These are phyloP conservation scores for Leccinum uliginosum DNA, from an alignment of 768 basidiomycete species.

Conservation along the genomic window DNA sequence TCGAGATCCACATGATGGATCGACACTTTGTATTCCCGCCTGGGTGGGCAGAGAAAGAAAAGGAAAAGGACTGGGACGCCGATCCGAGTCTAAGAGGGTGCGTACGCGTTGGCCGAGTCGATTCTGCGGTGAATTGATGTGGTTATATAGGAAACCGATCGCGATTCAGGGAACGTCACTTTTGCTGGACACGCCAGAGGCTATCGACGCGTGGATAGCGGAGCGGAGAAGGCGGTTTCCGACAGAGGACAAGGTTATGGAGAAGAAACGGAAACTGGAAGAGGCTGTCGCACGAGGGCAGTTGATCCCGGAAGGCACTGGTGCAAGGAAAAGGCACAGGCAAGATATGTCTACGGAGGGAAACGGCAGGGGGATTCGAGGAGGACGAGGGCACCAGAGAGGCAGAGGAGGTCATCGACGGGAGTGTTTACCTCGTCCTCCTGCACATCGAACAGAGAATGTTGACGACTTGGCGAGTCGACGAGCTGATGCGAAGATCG, in stretches of 20 bases:
- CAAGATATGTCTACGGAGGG: constrained; percentile 22
- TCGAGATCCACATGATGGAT: constrained; percentile 86
- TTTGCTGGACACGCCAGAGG: constrained; percentile 74
- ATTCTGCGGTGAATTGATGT: constrained; percentile 5
- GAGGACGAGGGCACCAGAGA: constrained; percentile 16
- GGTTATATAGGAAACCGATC: constrained; percentile 52
- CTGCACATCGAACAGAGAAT: not conserved
- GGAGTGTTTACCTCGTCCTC: constrained; percentile 3
- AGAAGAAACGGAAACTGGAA: constrained; percentile 76
- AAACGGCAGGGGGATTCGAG: not conserved
- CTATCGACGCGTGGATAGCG: constrained; percentile 78
- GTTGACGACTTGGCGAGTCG: not conserved
- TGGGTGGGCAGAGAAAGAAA: constrained; percentile 58
- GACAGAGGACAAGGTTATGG: constrained; percentile 58
- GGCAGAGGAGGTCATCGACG: constrained; percentile 33
- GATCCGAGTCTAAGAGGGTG: constrained; percentile 81
- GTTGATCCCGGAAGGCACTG: constrained; percentile 45
- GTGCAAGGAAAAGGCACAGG: constrained; percentile 40
- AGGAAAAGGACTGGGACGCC: constrained; percentile 71
- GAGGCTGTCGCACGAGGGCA: constrained; percentile 83
- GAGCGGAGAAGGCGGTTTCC: constrained; percentile 90
- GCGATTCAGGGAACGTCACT: constrained; percentile 79
- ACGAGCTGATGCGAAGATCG: not conserved
- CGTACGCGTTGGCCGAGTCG: constrained; percentile 3
- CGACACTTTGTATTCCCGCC: constrained; percentile 81